Base-by-base conservation (phyloP, 2,329 filamentous ascomycete genomes). In the Cladosporium halotolerans region DNA sequence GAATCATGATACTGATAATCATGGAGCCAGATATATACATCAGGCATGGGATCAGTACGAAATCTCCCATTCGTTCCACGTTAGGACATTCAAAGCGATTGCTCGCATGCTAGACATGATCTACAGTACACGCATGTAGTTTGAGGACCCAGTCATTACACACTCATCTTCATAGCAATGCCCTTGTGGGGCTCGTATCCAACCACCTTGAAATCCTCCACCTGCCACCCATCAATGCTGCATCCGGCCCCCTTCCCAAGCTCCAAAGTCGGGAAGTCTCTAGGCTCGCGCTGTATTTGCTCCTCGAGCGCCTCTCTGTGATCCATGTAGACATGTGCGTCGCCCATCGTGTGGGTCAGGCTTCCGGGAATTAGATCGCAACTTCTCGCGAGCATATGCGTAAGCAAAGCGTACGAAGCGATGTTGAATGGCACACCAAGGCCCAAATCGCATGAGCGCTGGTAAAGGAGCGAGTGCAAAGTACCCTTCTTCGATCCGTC, bases 81-180 rank as follows among this genome's bases (percentile, higher is more conserved):
- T 28, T 7, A 28, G 5, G 5, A 5, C 1, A 28, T 28, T 28
- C 23, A 28, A 28, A 28, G 23, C 23, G 23, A 28, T 28, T 28
- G 23, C 23, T 28, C 23, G 23, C 23, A 28, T 28, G 23, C 23
- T 28, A 1, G 23, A 5, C 23, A 36, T 11, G 10, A 34, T 34
- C 33, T 34, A 34, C n/a, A 11, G 3, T 39, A n/a, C 11, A 11
- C 18, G 36, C 36, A 14, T 4, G 10, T 2, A 39, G 4, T 16
- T 2, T 3, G 5, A n/a, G 13, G 14, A 19, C 5, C 1, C 8
- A n/a, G 6, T 18, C 6, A 18, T 60, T 49, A 66, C 19, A 97
- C 92, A 66, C 89, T 95, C 93, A 99, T 99, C 76, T 97, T 96
- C 93, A 99, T 99, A 42, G 88, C 81, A 73, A 99, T 95, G 4